Percentiles rank a stretch among this genome's conserved stretches.
phyloP scores from a whole-genome alignment of 352 stramenopile species.

The Globisporangium recalcitrans region DNA sequence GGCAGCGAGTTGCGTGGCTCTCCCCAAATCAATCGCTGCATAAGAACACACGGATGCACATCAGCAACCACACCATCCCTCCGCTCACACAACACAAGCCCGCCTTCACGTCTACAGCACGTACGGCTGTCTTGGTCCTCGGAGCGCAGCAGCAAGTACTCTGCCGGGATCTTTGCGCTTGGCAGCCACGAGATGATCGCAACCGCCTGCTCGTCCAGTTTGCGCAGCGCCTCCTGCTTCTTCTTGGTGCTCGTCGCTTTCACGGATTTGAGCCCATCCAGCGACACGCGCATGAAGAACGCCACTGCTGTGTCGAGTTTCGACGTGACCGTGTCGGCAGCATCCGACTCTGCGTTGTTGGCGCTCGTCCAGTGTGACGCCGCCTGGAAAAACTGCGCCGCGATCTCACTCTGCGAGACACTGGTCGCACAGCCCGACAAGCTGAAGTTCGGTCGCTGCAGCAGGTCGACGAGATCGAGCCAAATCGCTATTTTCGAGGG shows the following conservation, averaged over 20 bases:
- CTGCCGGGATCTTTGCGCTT: conserved; percentile 43
- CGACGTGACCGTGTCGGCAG: conserved; percentile 14
- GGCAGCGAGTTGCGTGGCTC: conserved; percentile 25
- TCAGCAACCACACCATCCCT: neutral
- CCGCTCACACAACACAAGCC: neutral
- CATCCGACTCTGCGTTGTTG: neutral
- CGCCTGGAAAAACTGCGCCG: conserved; percentile 44
- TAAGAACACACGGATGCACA: too few species aligned
- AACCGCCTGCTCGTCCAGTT: conserved; percentile 41
- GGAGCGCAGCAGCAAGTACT: conserved; percentile 67
- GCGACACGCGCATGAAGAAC: conserved; percentile 65
- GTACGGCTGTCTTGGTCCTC: conserved; percentile 71
- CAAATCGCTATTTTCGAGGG: conserved; percentile 55
- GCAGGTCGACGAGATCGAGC: conserved; percentile 65
- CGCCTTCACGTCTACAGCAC: conserved; percentile 10
- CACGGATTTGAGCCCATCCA: conserved; percentile 45
- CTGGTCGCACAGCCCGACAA: conserved; percentile 38
- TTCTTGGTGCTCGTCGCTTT: conserved; percentile 25
- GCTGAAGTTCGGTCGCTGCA: conserved; percentile 53
- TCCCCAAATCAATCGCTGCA: conserved; percentile 36
- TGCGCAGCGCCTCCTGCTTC: conserved; percentile 32
- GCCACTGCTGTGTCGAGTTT: conserved; percentile 50
- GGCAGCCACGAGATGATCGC: conserved; percentile 58
- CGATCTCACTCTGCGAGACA: conserved; percentile 33
- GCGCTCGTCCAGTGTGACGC: conserved; percentile 11